Conservation (phyloP, 2,329 filamentous ascomycete species). For the Fusarium piperis region DNA sequence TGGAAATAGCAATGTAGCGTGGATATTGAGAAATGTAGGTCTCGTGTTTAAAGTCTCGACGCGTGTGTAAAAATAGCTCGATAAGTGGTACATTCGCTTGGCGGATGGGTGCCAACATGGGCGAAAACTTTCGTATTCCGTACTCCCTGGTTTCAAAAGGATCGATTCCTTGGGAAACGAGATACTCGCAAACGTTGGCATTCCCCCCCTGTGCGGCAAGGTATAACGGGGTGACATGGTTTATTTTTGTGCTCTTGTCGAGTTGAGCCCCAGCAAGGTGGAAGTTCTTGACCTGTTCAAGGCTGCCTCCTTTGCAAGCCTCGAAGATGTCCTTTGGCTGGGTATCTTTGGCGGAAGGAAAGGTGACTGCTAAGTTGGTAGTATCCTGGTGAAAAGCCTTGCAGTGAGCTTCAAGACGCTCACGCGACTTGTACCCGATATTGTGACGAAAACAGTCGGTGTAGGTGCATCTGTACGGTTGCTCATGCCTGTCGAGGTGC, state of each 20-base stretch:
- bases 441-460: rapidly evolving
- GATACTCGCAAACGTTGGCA: neutral
- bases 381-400: neutral
- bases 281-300: neutral
- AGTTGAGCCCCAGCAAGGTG: neutral
- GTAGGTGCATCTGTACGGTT: neutral
- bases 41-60: neutral
- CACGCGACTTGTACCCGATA: rapidly evolving
- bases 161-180: rapidly evolving
- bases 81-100: neutral
- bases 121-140: neutral
- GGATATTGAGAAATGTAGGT: rapidly evolving
- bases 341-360: rapidly evolving
- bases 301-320: neutral
- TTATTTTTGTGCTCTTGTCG: rapidly evolving
- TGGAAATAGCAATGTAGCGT: neutral
- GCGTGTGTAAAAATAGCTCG: neutral
- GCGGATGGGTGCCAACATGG: neutral
- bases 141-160: neutral
- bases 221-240: rapidly evolving
- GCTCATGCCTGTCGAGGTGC: rapidly evolving
- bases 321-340: rapidly evolving
- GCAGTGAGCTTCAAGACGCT: neutral
- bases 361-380: rapidly evolving
- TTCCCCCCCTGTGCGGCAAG: neutral